Base-by-base conservation (phyloP, 768 basidiomycete species). In the Austroboletus eburneus region DNA sequence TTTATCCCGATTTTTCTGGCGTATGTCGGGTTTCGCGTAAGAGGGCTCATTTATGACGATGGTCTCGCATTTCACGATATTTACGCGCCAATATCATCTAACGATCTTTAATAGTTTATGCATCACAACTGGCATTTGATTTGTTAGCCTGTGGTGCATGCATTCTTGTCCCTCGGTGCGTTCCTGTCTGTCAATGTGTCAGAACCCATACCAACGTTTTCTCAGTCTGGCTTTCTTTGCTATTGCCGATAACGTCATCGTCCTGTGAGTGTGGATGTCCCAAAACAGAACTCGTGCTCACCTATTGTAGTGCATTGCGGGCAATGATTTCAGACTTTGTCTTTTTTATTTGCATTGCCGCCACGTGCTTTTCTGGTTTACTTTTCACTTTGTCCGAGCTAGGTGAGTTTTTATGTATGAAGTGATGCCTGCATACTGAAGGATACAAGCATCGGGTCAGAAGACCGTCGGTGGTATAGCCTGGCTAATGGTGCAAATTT, bases 401-500 rank as follows among this genome's bases (percentile, higher is more conserved):
- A n/a, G 77, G 79, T 71, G 50, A 43, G 59, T 46, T 23, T 20
- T 5, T 10, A 37, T 30, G 17, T 4, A 23, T 30, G 17, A 40
- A 23, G 9, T 17, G 9, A 24, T 39, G 14, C n/a, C 67, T 69
- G 61, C 9, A 55, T 47, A 56, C 57, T 57, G 17, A 62, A 40
- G 13, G 35, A 30, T 39, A 22, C 42, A 73, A 69, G 67, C 56
- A 39, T 59, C 63, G 37, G 54, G 49, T 30, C 49, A 24, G 27
- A 65, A 65, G 65, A 44, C 44, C 42, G 33, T 64, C 20, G 78
- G 72, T 51, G 65, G 73, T 12, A 90, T 90, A 41, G 78, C 84
- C 0, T 92, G 89, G 89, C 66, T 91, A 9, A 84, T 91, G 83
- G 76, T 87, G 3, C 84, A 90, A 48, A 88, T 91, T 24, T 91